Base-by-base conservation (phyloP, 345 rosid genomes). In the Boechera retrofracta region DNA sequence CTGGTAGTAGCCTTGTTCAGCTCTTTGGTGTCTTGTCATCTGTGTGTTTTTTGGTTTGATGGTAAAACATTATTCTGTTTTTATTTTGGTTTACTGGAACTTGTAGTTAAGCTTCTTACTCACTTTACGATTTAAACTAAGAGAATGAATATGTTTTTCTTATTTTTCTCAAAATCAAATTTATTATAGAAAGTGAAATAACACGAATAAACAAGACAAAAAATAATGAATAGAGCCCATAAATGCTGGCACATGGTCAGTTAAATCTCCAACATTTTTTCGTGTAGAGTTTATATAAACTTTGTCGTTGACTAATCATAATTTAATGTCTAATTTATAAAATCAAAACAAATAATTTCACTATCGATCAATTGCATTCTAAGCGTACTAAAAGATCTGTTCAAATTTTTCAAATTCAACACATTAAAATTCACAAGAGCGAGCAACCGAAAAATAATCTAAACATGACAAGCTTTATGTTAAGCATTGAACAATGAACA, bases 181-280 rank as follows among this genome's bases (percentile, higher is more conserved):
- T 35, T 10, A 26, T 5, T 52, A 6, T 15, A 21, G 10, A 36
- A 69, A 28, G 41, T 56, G 41, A 31, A 64, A 21, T 32, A 41
- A 12, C 51, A 36, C 18, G 31, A 33, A 47, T 15, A 64, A 65
- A 74, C 29, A 39, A 45, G 57, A 32, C 58, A 68, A 4, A 10
- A 5, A 16, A 45, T 7, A 38, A 12, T 68, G 18, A 68, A 51
- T 70, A 39, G 21, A 35, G 15, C 12, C 77, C 72, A 77, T 77
- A 78, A 78, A 72, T 78, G 81, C 74, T 32, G 73, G 74, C 81
- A 72, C 77, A 65, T 78, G 81, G 73, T 72, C 82, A 44, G 69
- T 73, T 67, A 33, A 53, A 48, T 29, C 59, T 26, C 53, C 74
- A 36, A 67, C 82, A 73, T 45, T 36, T 64, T 58, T 49, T 33